A percentile compares a stretch with the other conserved stretches of the same genome.
Conservation (phyloP, 2,329 filamentous ascomycete species). For the Colletotrichum tabaci region DNA sequence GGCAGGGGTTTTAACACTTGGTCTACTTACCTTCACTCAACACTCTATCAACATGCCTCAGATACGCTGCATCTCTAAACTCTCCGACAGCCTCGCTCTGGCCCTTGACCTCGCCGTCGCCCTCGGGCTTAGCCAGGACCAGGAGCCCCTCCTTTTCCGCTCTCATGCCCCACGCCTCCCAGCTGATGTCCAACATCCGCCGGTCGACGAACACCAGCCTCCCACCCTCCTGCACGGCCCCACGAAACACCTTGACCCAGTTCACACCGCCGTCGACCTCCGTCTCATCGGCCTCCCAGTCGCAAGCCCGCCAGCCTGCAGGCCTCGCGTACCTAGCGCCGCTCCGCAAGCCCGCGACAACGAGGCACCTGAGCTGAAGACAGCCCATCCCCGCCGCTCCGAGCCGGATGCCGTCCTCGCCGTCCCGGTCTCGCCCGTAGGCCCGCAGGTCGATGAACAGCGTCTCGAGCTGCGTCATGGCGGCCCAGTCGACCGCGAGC, state of each 20-base stretch:
- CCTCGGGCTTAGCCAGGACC: not conserved
- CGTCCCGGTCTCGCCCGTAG: slow-evolving; percentile 10
- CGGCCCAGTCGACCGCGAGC: slow-evolving; percentile 20
- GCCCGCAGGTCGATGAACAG: slow-evolving; percentile 36
- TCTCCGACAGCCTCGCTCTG: not conserved
- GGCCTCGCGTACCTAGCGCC: not conserved
- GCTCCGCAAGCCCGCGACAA: slow-evolving; percentile 29
- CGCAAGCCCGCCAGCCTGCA: not conserved
- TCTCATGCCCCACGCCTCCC: slow-evolving; percentile 26
- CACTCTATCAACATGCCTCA: slow-evolving; percentile 25
- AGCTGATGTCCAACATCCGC: slow-evolving; percentile 20
- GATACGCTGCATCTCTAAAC: not conserved
- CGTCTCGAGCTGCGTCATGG: slow-evolving; percentile 32
- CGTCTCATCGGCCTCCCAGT: slow-evolving; percentile 23
- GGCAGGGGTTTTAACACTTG: not conserved
- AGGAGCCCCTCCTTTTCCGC: slow-evolving; percentile 18
- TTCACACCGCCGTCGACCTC: slow-evolving; percentile 28
- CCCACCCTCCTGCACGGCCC: slow-evolving; percentile 34
- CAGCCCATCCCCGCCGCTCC: slow-evolving; percentile 32
- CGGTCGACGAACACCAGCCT: slow-evolving; percentile 34
- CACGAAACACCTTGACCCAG: slow-evolving; percentile 38
- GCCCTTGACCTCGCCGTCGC: not conserved
- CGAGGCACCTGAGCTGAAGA: slow-evolving; percentile 26
- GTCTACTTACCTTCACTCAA: not conserved
- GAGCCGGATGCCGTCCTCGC: slow-evolving; percentile 15